phyloP scores from a whole-genome alignment of 1,284 basidiomycete genomes.

The Sanguinoderma infundibulare region DNA sequence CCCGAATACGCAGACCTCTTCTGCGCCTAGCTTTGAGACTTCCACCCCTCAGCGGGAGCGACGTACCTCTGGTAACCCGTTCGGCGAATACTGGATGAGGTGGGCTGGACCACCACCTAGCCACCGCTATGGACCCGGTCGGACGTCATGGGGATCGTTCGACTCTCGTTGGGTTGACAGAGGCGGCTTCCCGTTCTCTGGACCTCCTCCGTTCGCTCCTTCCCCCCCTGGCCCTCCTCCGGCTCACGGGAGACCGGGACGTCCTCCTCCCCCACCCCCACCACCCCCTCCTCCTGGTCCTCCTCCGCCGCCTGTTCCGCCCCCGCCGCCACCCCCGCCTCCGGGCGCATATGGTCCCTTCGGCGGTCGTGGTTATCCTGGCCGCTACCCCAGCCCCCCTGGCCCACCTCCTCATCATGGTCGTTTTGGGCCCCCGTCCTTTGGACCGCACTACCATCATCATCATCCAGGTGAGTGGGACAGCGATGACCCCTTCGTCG shows the following conservation, averaged over 20 bases:
- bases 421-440: conserved; percentile 9
- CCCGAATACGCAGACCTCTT: background rate
- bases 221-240: conserved; percentile 3
- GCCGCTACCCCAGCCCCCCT: conserved; percentile 2
- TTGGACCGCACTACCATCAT: conserved; percentile 5
- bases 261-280: conserved; percentile 26
- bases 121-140: conserved; percentile 7
- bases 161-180: conserved; percentile 13
- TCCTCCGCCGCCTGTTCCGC: conserved; percentile 7
- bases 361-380: background rate
- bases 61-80: background rate
- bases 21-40: conserved; percentile 17
- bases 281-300: conserved; percentile 11
- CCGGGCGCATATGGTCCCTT: conserved; percentile 24
- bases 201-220: background rate
- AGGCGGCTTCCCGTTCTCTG: background rate
- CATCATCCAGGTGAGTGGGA: conserved; percentile 12
- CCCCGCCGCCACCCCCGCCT: conserved; percentile 26
- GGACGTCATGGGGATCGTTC: conserved; percentile 18
- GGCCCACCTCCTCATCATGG: conserved; percentile 18
- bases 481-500: conserved; percentile 11
- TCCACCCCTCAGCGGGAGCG: conserved; percentile 26
- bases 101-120: background rate
- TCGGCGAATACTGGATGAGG: background rate
- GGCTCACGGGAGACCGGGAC: conserved; percentile 23